A percentile compares a stretch with the other conserved stretches of the same genome.
phyloP scores from a whole-genome alignment of 176 grass and related monocot genomes.

The Musa troglodytarum region DNA sequence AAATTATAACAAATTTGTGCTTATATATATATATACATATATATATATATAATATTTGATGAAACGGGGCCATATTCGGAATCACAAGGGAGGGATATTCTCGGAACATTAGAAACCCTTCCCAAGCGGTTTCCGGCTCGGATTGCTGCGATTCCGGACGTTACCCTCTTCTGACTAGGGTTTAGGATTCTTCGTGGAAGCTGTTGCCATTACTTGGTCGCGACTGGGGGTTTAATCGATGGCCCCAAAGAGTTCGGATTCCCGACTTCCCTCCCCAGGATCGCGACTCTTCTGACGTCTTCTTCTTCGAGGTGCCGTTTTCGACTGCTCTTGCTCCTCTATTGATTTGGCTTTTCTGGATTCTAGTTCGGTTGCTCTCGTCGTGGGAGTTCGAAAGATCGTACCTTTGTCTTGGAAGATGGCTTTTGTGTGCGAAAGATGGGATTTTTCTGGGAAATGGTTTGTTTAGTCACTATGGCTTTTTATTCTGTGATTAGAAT shows the following conservation, averaged over 20 bases:
- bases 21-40: neutral
- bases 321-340: neutral
- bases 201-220: neutral
- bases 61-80: neutral
- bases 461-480: no score
- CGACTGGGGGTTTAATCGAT: neutral
- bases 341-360: neutral
- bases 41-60: no score
- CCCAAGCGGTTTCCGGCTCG: no score
- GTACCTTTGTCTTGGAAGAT: neutral
- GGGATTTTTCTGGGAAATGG: neutral
- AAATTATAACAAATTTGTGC: neutral
- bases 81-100: neutral
- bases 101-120: neutral
- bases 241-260: neutral
- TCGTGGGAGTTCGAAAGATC: neutral
- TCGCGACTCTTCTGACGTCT: neutral
- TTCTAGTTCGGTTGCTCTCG: neutral
- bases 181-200: neutral
- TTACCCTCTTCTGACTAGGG: neutral
- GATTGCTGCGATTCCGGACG: no score
- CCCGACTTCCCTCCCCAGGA: neutral
- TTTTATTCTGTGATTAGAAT: neutral
- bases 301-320: neutral
- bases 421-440: neutral